Evolutionary conservation across 2,329 filamentous ascomycete genomes (phyloP), one percentile per base, ranked within the genome.

Genomic region (Daldinia eschscholtzii): DNA sequence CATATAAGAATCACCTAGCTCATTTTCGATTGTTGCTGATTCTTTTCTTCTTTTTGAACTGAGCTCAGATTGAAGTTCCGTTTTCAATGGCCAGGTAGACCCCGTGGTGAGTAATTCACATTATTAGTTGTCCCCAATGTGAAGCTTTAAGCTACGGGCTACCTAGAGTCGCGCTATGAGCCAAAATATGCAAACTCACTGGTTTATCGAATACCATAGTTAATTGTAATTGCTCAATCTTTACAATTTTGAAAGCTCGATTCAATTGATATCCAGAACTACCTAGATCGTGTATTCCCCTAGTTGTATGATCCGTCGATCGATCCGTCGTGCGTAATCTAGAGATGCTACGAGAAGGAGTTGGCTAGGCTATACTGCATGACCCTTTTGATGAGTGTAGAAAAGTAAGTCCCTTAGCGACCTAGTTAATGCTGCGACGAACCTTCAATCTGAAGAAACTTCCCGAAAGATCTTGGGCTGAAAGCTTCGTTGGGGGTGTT

Each of bases 361-460:
- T 30, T 26, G 12, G 15, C 15, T 50, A 2, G 2, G 10, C 6
- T 28, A 15, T 48, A 28, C 2, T 13, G 15, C 12, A 23, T 48
- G 44, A 1, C 6, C 5, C 15, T 48, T 5, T 13, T 13, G 13
- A 26, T 12, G 44, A 28, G 23, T 15, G 23, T 48, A 5, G 6
- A 48, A 26, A 23, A 23, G 20, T 23, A 23, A 7, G 10, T 10
- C 3, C 20, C 15, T 48, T 28, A 48, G 44, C 13, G 6, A 13
- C 23, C 26, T 50, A 23, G 2, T 26, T 46, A 10, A 46, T 23
- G 42, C 10, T 13, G 20, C 10, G 2, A 26, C 20, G 20, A 23
- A 46, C 42, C 23, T 23, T 46, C 10, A 46, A n/a, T 26, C 46
- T 15, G 6, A 50, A 50, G 46, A 50, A 50, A 50, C 46, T 50